Evolutionary conservation across 75 land plant genomes (phyloP).

Genomic region (Picea sitchensis): DNA sequence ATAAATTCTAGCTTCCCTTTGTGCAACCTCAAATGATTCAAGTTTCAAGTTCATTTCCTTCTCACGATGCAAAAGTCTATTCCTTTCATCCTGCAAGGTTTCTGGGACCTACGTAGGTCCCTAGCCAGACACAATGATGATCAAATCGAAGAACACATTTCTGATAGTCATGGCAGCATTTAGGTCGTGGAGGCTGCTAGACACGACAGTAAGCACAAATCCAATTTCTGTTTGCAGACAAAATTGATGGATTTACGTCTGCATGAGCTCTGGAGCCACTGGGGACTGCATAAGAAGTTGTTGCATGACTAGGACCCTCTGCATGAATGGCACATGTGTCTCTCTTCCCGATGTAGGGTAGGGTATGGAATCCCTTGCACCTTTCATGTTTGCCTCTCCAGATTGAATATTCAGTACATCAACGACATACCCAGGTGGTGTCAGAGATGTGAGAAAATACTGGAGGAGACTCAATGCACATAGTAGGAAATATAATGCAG

Average conservation of each 20-base stretch:
- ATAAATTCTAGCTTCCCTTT: constrained; percentile 74
- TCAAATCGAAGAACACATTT: too few relatives aligned
- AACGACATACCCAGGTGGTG: too few relatives aligned
- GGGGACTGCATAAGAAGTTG: too few relatives aligned
- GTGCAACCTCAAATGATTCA: constrained; percentile 11
- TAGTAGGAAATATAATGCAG: constrained; percentile 56
- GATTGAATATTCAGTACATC: neutral
- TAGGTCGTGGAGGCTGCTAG: neutral
- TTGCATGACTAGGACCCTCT: too few relatives aligned
- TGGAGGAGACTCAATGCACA: constrained; percentile 25
- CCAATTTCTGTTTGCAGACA: neutral
- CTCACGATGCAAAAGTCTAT: too few relatives aligned
- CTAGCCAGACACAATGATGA: too few relatives aligned
- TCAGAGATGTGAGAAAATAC: too few relatives aligned
- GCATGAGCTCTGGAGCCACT: too few relatives aligned
- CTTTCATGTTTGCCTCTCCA: neutral
- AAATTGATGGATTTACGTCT: neutral
- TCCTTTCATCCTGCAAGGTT: too few relatives aligned
- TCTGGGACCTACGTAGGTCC: too few relatives aligned
- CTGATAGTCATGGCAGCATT: too few relatives aligned
- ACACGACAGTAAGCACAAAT: neutral
- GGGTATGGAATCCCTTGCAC: neutral
- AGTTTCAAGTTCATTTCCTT: too few relatives aligned
- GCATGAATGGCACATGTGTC: neutral
- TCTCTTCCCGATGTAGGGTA: neutral